A percentile compares a stretch with the other conserved stretches of the same genome.
Evolutionary conservation across 495 filamentous ascomycete species (phyloP).

Genomic region (Tuber microsphaerosporum): DNA sequence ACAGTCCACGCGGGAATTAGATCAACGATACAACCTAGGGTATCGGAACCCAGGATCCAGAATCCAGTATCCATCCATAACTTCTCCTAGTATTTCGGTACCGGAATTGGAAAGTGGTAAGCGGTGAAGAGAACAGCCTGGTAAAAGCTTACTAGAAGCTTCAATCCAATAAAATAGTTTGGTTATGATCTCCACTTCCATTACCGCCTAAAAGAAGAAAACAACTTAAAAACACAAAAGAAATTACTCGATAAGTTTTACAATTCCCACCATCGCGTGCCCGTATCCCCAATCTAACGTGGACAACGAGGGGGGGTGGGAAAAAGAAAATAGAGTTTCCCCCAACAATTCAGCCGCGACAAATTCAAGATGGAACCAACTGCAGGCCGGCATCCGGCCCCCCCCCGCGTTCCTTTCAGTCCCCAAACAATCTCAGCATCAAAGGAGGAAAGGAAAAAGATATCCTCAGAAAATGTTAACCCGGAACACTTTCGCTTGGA

Average conservation of each 20-base stretch:
- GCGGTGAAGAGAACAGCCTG: neutral
- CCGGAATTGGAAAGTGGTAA: neutral
- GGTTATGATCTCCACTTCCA: neutral
- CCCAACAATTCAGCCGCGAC: neutral
- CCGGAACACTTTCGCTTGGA: neutral
- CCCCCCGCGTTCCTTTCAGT: neutral
- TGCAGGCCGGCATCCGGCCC: neutral
- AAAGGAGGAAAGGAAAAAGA: neutral
- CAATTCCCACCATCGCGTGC: constrained; percentile 11
- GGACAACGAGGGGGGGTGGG: neutral
- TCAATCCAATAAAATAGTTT: neutral
- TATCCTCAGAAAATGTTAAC: neutral
- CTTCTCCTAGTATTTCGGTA: neutral
- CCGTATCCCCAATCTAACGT: constrained; percentile 6
- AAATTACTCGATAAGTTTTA: constrained; percentile 1
- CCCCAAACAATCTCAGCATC: constrained; percentile 4
- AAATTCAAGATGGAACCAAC: neutral
- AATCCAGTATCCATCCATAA: neutral
- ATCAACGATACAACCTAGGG: neutral
- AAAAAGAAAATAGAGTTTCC: neutral
- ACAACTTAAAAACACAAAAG: constrained; percentile 1
- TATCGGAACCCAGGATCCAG: neutral
- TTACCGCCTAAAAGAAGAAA: neutral
- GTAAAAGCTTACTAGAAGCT: neutral
- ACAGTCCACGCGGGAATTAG: neutral